These are phyloP conservation scores for Spergularia marina DNA, from an alignment of 148 eudicot species.

Conservation along the genomic window DNA sequence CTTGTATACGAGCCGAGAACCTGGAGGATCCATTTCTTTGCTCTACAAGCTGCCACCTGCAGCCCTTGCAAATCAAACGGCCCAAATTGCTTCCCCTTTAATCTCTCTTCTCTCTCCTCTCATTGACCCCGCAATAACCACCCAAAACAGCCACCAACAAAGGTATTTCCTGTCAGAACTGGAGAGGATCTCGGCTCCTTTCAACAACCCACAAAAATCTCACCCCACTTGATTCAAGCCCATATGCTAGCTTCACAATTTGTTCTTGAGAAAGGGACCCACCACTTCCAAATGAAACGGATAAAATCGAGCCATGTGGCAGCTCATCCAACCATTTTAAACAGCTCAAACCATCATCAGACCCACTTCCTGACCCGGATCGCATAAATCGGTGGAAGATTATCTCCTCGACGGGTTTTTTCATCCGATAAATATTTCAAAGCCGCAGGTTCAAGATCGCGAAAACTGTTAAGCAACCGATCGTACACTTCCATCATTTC, in stretches of 20 bases:
- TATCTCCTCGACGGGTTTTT: neutral
- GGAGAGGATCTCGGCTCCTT: too few relatives aligned
- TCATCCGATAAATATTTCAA: conserved; percentile 17
- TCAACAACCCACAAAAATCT: conserved; percentile 44
- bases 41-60: too few relatives aligned
- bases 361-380: conserved; percentile 14
- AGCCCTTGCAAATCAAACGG: too few relatives aligned
- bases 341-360: conserved; percentile 18
- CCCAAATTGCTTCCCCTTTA: too few relatives aligned
- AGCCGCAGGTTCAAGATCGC: conserved; percentile 27
- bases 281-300: conserved; percentile 46
- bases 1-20: too few relatives aligned
- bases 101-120: too few relatives aligned
- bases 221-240: conserved; percentile 37
- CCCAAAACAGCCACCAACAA: too few relatives aligned
- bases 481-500: conserved; percentile 25
- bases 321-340: conserved; percentile 37
- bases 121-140: too few relatives aligned
- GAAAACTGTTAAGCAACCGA: conserved; percentile 29
- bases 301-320: conserved; percentile 37
- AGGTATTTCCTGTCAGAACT: too few relatives aligned
- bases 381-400: conserved; percentile 30
- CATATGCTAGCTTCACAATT: conserved; percentile 37
- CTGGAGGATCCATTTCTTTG: too few relatives aligned
- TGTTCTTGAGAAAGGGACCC: conserved; percentile 39